Evolutionary conservation across 148 eudicot genomes (phyloP).

Genomic region (Nepenthes mirabilis): DNA sequence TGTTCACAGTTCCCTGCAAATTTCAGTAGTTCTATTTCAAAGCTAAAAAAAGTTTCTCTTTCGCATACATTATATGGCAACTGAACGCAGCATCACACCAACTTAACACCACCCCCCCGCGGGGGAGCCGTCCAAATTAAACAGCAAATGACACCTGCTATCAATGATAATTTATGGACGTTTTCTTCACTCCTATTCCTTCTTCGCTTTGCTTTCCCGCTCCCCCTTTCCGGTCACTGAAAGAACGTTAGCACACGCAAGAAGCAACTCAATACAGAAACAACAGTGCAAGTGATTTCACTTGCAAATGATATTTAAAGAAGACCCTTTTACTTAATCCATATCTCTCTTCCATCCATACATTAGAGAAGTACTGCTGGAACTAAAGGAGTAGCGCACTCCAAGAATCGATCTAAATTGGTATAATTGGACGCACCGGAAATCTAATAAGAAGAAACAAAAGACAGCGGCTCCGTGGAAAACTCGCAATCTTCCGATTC

Average conservation of each 20-base stretch:
- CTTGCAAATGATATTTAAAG: not conserved
- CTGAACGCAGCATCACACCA: too few species aligned
- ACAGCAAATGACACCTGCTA: too few species aligned
- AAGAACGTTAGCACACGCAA: not conserved
- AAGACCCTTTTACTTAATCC: slow-evolving; percentile 4
- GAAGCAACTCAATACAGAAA: not conserved
- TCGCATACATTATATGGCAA: too few species aligned
- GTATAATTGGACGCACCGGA: slow-evolving; percentile 16
- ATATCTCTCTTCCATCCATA: slow-evolving; percentile 3
- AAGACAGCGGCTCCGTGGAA: slow-evolving; percentile 1
- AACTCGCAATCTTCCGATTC: slow-evolving; percentile 30
- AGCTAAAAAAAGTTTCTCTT: too few species aligned
- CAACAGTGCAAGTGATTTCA: not conserved
- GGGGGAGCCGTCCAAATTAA: too few species aligned
- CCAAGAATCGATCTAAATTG: slow-evolving; percentile 81
- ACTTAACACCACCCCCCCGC: too few species aligned
- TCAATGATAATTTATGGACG: too few species aligned
- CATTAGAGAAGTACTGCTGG: slow-evolving; percentile 63
- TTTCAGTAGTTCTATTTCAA: too few species aligned
- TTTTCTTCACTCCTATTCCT: too few species aligned
- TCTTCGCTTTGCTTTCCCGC: too few species aligned
- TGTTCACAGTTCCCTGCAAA: too few species aligned
- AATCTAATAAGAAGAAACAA: slow-evolving; percentile 11
- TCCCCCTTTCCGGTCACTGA: too few species aligned
- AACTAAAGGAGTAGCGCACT: slow-evolving; percentile 64